phyloP scores from a whole-genome alignment of 2,329 filamentous ascomycete species.

The Colletotrichum sansevieriae region DNA sequence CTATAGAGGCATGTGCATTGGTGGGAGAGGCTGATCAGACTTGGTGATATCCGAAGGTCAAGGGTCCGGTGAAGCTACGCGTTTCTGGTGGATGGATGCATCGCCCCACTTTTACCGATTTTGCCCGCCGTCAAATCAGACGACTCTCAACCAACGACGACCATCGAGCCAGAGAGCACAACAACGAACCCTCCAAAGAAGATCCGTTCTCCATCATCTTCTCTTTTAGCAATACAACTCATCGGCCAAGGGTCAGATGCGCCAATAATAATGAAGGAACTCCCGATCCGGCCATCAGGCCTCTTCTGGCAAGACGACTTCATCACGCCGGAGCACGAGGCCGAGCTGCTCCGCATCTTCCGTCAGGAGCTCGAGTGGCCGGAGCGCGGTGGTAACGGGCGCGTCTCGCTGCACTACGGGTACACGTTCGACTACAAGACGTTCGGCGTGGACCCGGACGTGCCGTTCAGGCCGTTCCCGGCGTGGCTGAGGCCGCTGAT shows the following conservation, averaged over 20 bases:
- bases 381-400: slow-evolving; percentile 47
- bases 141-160: background rate
- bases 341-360: slow-evolving; percentile 59
- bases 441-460: slow-evolving; percentile 64
- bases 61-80: too few species aligned
- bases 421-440: slow-evolving; percentile 72
- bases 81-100: background rate
- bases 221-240: too few species aligned
- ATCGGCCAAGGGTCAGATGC: background rate
- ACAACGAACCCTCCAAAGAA: too few species aligned
- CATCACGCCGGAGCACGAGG: slow-evolving; percentile 60
- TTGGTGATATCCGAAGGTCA: background rate
- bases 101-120: background rate
- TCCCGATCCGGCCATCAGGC: slow-evolving; percentile 51
- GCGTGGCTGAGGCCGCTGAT: slow-evolving; percentile 64
- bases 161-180: too few species aligned
- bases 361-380: slow-evolving; percentile 61
- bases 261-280: slow-evolving; percentile 43
- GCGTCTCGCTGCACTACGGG: slow-evolving; percentile 67
- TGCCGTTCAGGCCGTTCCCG: slow-evolving; percentile 64
- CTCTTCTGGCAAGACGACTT: slow-evolving; percentile 62
- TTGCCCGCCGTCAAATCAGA: background rate
- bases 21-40: too few species aligned
- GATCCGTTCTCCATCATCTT: too few species aligned
- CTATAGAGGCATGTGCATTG: too few species aligned